phyloP scores from a whole-genome alignment of 2,329 filamentous ascomycete genomes.

The Torrubiella hemipterigena region DNA sequence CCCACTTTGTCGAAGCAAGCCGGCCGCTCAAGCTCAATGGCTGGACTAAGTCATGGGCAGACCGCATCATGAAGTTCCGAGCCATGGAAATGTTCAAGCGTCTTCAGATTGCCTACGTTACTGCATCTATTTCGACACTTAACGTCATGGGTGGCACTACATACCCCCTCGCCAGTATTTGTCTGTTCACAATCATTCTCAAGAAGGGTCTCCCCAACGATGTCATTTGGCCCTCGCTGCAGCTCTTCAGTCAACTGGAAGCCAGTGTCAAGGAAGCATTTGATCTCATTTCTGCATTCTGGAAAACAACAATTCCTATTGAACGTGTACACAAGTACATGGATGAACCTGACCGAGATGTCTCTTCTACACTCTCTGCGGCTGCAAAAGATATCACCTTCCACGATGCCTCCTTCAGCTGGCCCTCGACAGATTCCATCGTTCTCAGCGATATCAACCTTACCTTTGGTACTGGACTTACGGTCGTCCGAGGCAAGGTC shows the following conservation, averaged over 20 bases:
- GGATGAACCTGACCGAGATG: slow-evolving; percentile 66
- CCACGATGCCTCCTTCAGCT: slow-evolving; percentile 59
- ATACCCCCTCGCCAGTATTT: slow-evolving; percentile 73
- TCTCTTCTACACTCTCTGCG: slow-evolving; percentile 24
- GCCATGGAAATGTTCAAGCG: slow-evolving; percentile 23
- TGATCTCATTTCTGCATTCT: slow-evolving; percentile 58
- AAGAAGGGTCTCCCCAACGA: slow-evolving; percentile 61
- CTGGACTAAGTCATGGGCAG: slow-evolving; percentile 24
- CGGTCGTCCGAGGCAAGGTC: slow-evolving; percentile 45
- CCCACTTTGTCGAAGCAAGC: slow-evolving; percentile 79
- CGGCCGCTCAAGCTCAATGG: slow-evolving; percentile 44
- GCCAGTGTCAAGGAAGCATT: slow-evolving; percentile 63
- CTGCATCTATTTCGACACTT: slow-evolving; percentile 47
- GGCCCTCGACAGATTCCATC: slow-evolving; percentile 54
- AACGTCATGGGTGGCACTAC: slow-evolving; percentile 61
- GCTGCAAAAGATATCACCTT: slow-evolving; percentile 35
- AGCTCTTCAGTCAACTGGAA: slow-evolving; percentile 68
- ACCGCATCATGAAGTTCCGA: slow-evolving; percentile 22
- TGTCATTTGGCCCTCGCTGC: slow-evolving; percentile 75
- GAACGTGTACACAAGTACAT: slow-evolving; percentile 78
- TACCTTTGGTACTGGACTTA: slow-evolving; percentile 36
- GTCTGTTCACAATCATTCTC: slow-evolving; percentile 64
- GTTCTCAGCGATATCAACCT: slow-evolving; percentile 36
- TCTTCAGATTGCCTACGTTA: slow-evolving; percentile 21
- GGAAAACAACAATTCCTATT: slow-evolving; percentile 77